A percentile compares a stretch with the other conserved stretches of the same genome.
phyloP scores from a whole-genome alignment of 2,329 filamentous ascomycete genomes.

The Akanthomyces dipterigenus region DNA sequence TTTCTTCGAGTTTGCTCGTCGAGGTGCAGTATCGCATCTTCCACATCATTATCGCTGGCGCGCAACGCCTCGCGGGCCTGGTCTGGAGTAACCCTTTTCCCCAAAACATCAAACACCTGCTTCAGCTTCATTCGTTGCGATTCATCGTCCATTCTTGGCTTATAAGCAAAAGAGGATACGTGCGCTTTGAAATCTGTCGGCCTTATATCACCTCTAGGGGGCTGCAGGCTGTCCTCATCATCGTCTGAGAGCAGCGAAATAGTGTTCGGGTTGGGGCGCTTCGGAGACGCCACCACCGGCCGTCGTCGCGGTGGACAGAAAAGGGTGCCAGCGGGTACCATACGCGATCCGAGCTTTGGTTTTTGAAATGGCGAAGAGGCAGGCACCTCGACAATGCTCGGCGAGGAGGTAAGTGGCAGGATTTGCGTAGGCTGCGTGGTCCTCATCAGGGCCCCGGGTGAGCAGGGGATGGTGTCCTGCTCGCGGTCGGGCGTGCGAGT shows the following conservation, averaged over 20 bases:
- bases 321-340: conserved; percentile 70
- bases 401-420: conserved; percentile 33
- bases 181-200: conserved; percentile 49
- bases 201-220: conserved; percentile 53
- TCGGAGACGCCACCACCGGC: conserved; percentile 11
- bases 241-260: conserved; percentile 49
- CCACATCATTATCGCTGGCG: conserved; percentile 26
- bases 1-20: conserved; percentile 21
- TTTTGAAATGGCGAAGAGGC: conserved; percentile 73
- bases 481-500: conserved; percentile 40
- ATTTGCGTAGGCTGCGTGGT: conserved; percentile 41
- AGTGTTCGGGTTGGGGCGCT: conserved; percentile 34
- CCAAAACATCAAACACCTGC: conserved; percentile 31
- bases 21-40: conserved; percentile 29
- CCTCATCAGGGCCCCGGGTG: conserved; percentile 30
- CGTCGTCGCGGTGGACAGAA: conserved; percentile 47
- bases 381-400: conserved; percentile 64
- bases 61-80: conserved; percentile 28
- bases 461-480: conserved; percentile 39
- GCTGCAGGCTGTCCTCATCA: conserved; percentile 36
- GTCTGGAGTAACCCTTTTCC: conserved; percentile 23
- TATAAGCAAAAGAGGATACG: conserved; percentile 37
- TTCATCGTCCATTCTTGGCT: conserved; percentile 36
- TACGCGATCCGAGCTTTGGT: conserved; percentile 43
- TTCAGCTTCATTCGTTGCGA: conserved; percentile 28